These are phyloP conservation scores for Cokeromyces recurvatus DNA, from an alignment of 371 early-diverging fungal genomes.

Conservation along the genomic window DNA sequence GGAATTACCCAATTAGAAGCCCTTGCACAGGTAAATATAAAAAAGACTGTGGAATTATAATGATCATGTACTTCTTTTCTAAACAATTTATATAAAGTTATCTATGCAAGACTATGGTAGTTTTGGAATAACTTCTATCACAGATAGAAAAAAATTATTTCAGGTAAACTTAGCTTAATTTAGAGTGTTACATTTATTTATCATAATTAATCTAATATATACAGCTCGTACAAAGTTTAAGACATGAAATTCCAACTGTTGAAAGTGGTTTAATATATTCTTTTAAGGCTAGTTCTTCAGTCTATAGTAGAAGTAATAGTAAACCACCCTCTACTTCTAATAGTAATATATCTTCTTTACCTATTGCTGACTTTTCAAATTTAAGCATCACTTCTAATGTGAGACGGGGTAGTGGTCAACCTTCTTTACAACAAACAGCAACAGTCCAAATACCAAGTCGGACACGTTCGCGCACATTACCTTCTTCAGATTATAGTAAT, in stretches of 20 bases:
- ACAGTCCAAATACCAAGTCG: constrained; percentile 16
- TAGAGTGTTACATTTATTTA: no score
- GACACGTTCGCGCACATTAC: constrained; percentile 31
- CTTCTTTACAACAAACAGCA: background rate
- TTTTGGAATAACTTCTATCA: constrained; percentile 67
- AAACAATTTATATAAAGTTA: constrained; percentile 38
- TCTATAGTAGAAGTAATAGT: constrained; percentile 1
- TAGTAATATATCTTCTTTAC: background rate
- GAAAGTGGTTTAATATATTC: constrained; percentile 28
- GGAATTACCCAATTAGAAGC: constrained; percentile 52
- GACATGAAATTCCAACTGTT: constrained; percentile 28
- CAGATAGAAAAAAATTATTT: constrained; percentile 69
- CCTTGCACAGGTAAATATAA: constrained; percentile 39
- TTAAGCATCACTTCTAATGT: background rate
- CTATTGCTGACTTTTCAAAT: constrained; percentile 1
- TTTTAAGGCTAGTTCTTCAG: background rate
- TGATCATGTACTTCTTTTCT: no score
- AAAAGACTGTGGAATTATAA: background rate
- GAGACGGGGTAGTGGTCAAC: constrained; percentile 11
- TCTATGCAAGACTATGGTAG: constrained; percentile 75
- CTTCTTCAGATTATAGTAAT: no score
- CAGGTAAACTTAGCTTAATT: constrained; percentile 14
- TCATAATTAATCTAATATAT: background rate
- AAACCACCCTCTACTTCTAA: constrained; percentile 2
- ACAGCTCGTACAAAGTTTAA: constrained; percentile 51